Evolutionary conservation across 306 rosid genomes (phyloP).

Genomic region (Senna siamea): DNA sequence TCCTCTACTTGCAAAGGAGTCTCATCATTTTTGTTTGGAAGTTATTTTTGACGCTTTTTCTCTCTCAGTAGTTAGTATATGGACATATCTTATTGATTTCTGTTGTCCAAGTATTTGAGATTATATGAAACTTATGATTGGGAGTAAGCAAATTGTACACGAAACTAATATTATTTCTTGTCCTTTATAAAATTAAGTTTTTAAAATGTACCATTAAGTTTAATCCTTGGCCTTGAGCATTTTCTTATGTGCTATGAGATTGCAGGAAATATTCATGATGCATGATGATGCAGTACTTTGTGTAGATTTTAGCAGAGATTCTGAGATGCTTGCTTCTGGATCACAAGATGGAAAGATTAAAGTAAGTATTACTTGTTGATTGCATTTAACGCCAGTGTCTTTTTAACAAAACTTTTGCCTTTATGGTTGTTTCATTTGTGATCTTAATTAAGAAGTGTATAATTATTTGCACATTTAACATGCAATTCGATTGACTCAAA

Average conservation of each 20-base stretch:
- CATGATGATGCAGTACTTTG: constrained; percentile 96
- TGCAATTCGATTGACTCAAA: background rate
- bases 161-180: background rate
- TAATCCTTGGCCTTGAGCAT: constrained; percentile 15
- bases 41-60: background rate
- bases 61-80: background rate
- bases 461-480: background rate
- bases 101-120: constrained; percentile 15
- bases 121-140: constrained; percentile 4
- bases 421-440: constrained; percentile 11
- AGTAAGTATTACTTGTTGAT: constrained; percentile 57
- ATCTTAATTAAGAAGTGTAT: background rate
- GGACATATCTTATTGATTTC: constrained; percentile 13
- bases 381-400: constrained; percentile 21
- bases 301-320: constrained; percentile 94
- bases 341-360: constrained; percentile 97
- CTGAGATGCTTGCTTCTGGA: constrained; percentile 97
- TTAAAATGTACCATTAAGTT: constrained; percentile 3
- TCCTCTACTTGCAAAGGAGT: background rate
- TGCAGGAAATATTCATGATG: constrained; percentile 99
- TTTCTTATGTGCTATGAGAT: constrained; percentile 45
- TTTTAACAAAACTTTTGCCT: constrained; percentile 16
- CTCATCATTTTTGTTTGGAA: constrained; percentile 25
- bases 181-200: constrained; percentile 28
- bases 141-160: constrained; percentile 4